Conservation (phyloP, 1,284 basidiomycete genomes). For the Bondarzewia mesenterica region DNA sequence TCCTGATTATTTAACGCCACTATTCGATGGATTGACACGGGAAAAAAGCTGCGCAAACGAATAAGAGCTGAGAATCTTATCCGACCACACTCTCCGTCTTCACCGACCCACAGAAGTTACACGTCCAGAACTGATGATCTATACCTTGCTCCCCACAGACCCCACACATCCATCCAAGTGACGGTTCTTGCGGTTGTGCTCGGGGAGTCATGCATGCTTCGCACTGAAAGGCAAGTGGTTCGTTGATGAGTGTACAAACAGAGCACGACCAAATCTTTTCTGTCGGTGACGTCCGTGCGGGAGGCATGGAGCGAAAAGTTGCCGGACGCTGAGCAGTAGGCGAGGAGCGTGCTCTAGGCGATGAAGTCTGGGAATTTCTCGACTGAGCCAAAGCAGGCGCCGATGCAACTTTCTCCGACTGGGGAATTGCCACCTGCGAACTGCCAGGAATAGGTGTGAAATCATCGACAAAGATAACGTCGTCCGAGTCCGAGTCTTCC, state of each 20-base stretch:
- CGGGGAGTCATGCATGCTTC: conserved; percentile 51
- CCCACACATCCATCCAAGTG: conserved; percentile 57
- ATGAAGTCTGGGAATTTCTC: neutral
- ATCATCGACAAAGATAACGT: conserved; percentile 21
- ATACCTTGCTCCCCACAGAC: conserved; percentile 59
- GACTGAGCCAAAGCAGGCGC: neutral
- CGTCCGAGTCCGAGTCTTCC: conserved; percentile 24
- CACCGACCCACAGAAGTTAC: conserved; percentile 60
- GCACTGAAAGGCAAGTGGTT: conserved; percentile 41
- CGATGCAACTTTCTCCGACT: neutral
- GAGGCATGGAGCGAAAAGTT: conserved; percentile 1
- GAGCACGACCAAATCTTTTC: conserved; percentile 55
- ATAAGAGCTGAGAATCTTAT: too few relatives aligned
- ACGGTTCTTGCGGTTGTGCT: conserved; percentile 26
- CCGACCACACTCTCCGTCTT: conserved; percentile 37
- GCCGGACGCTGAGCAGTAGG: neutral
- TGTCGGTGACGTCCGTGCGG: conserved; percentile 6
- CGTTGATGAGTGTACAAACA: conserved; percentile 68
- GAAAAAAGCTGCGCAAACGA: neutral
- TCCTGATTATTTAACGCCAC: neutral
- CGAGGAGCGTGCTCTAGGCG: neutral
- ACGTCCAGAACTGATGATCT: conserved; percentile 66
- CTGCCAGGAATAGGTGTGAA: conserved; percentile 3
- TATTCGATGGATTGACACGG: neutral
- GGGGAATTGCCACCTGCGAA: conserved; percentile 9